A percentile compares a stretch with the other conserved stretches of the same genome.
Evolutionary conservation across 148 eudicot species (phyloP).

Genomic region (Diospyros kaki): DNA sequence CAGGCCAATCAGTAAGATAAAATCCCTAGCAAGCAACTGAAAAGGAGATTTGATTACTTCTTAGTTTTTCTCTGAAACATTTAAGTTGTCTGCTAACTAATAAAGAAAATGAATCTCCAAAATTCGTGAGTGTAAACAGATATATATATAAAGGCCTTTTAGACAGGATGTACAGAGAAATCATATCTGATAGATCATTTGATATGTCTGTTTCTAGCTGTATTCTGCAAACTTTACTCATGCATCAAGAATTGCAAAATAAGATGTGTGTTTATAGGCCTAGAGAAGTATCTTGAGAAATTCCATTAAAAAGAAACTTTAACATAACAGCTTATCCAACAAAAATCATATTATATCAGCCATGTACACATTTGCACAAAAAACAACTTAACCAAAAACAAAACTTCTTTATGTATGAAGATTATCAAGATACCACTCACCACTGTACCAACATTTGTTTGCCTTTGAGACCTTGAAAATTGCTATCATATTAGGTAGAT

Average conservation of each 20-base stretch:
- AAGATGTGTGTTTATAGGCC: not conserved
- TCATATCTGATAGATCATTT: not conserved
- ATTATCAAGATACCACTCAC: not conserved
- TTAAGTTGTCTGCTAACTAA: not conserved
- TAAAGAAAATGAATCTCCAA: not conserved
- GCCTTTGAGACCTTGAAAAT: too few relatives aligned
- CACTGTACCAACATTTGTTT: too few relatives aligned
- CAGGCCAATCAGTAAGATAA: conserved; percentile 13
- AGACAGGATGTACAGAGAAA: not conserved
- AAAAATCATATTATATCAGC: not conserved
- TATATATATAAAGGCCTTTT: not conserved
- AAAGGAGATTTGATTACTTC: not conserved
- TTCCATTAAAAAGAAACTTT: not conserved
- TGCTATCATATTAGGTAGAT: too few relatives aligned
- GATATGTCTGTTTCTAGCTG: not conserved
- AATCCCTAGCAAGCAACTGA: not conserved
- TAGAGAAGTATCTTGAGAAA: not conserved
- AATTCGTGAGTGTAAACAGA: not conserved
- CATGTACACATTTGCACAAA: not conserved
- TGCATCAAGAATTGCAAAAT: not conserved
- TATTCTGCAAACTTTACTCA: not conserved
- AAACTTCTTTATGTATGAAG: not conserved
- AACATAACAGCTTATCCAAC: not conserved
- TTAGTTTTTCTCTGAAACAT: not conserved
- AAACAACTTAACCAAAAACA: not conserved